phyloP scores from a whole-genome alignment of 2,329 filamentous ascomycete genomes.

The Dryadomyces quercivorus region DNA sequence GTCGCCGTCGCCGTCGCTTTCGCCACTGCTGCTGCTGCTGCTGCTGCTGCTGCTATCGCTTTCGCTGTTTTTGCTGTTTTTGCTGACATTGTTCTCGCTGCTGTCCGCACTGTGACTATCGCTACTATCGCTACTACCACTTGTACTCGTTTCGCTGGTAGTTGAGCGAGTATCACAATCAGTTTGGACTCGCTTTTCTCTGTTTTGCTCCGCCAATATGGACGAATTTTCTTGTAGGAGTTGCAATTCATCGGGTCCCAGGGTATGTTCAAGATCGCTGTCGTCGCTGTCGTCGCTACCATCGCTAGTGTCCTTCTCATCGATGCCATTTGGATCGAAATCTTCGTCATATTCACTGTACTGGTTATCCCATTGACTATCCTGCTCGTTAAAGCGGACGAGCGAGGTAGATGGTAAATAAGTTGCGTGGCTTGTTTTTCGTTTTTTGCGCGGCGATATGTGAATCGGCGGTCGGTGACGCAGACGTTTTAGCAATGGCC shows the following conservation, averaged over 20 bases:
- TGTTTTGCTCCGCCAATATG: background rate
- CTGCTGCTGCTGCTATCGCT: slow-evolving; percentile 10
- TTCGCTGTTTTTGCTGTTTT: slow-evolving; percentile 2
- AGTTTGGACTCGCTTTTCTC: background rate
- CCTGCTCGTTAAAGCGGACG: slow-evolving; percentile 12
- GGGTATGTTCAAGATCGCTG: slow-evolving; percentile 13
- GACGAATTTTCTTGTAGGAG: slow-evolving; percentile 25
- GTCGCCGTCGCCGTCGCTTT: too few relatives aligned
- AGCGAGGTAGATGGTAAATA: slow-evolving; percentile 26
- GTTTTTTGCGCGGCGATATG: slow-evolving; percentile 70
- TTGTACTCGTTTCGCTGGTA: background rate
- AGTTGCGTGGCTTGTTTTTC: slow-evolving; percentile 35
- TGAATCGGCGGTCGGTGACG: slow-evolving; percentile 52
- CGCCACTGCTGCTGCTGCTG: slow-evolving; percentile 6
- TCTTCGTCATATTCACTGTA: slow-evolving; percentile 13
- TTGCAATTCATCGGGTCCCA: slow-evolving; percentile 30
- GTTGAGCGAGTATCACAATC: background rate
- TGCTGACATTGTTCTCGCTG: background rate
- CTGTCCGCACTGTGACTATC: background rate
- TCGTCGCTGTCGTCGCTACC: slow-evolving; percentile 8
- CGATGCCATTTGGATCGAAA: background rate
- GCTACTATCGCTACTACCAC: background rate
- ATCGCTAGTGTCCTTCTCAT: background rate
- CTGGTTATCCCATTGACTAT: slow-evolving; percentile 19
- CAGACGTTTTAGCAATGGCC: slow-evolving; percentile 49